These are phyloP conservation scores for Colletotrichum ledebouriae DNA, from an alignment of 2,329 filamentous ascomycete species.

Conservation along the genomic window DNA sequence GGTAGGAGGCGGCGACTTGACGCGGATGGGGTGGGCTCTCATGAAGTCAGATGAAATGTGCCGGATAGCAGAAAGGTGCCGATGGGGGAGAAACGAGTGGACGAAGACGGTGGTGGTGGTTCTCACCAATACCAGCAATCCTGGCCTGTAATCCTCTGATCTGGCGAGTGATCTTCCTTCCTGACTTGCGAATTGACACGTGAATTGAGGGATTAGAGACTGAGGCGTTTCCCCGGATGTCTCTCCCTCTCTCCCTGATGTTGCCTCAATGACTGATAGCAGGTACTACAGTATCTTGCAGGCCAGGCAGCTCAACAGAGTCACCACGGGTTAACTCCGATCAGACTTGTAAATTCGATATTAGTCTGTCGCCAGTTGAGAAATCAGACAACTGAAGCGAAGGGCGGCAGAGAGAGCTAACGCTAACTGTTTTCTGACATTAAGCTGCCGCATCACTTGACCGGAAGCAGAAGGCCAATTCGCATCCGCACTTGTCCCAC, in stretches of 20 bases:
- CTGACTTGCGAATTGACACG: constrained; percentile 9
- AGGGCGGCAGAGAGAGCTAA: no score
- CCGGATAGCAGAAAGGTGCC: not conserved
- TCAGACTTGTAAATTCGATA: no score
- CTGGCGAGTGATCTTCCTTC: constrained; percentile 7
- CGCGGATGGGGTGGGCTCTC: constrained; percentile 26
- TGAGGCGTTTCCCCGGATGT: constrained; percentile 1
- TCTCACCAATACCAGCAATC: constrained; percentile 10
- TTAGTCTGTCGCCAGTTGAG: no score
- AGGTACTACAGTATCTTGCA: not conserved
- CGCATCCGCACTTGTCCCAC: constrained; percentile 16
- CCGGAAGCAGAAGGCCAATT: constrained; percentile 14
- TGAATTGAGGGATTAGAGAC: not conserved
- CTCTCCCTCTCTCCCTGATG: not conserved
- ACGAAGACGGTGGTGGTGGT: constrained; percentile 17
- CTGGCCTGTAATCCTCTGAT: not conserved
- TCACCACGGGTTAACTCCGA: not conserved
- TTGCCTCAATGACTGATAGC: no score
- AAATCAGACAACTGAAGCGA: no score
- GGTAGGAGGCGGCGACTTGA: constrained; percentile 17
- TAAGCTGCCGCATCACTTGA: constrained; percentile 5
- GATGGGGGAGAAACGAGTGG: constrained; percentile 5
- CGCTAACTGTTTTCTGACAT: constrained; percentile 6
- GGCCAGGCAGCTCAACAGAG: no score
- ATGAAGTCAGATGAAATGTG: constrained; percentile 18